Evolutionary conservation across 2,329 filamentous ascomycete genomes (phyloP).

Genomic region (Ceratocystis alfenasii): DNA sequence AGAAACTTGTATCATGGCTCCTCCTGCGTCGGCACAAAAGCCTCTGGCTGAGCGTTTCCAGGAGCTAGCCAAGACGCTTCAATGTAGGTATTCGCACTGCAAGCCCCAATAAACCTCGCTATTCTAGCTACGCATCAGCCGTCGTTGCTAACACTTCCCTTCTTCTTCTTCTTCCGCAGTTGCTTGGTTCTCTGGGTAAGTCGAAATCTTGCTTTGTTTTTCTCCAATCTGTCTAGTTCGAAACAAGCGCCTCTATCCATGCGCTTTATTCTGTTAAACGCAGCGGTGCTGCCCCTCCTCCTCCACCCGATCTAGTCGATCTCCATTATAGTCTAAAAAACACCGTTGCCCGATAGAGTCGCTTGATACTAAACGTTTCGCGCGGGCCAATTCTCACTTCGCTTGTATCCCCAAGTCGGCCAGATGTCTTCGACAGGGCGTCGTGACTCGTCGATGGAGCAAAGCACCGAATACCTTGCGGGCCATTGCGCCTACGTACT

Average conservation of each 20-base stretch:
- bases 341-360: background rate
- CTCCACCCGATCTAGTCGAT: slow-evolving; percentile 4
- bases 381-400: background rate
- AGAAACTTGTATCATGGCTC: slow-evolving; percentile 20
- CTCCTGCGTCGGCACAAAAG: slow-evolving; percentile 56
- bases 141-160: slow-evolving; percentile 29
- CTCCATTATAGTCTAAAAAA: background rate
- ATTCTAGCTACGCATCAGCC: slow-evolving; percentile 21
- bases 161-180: slow-evolving; percentile 37
- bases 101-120: slow-evolving; percentile 19
- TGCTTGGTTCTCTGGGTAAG: slow-evolving; percentile 69
- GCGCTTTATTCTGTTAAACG: background rate
- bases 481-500: background rate
- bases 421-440: background rate
- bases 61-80: slow-evolving; percentile 73
- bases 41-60: slow-evolving; percentile 64
- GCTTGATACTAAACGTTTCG: too few relatives aligned
- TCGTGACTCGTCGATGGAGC: background rate
- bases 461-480: background rate
- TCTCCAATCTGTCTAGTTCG: background rate
- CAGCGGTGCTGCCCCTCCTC: slow-evolving; percentile 3
- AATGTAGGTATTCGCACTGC: slow-evolving; percentile 52
- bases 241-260: background rate
- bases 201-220: background rate
- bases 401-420: background rate